These are phyloP conservation scores for Malus fusca DNA, from an alignment of 306 rosid genomes.

Conservation along the genomic window DNA sequence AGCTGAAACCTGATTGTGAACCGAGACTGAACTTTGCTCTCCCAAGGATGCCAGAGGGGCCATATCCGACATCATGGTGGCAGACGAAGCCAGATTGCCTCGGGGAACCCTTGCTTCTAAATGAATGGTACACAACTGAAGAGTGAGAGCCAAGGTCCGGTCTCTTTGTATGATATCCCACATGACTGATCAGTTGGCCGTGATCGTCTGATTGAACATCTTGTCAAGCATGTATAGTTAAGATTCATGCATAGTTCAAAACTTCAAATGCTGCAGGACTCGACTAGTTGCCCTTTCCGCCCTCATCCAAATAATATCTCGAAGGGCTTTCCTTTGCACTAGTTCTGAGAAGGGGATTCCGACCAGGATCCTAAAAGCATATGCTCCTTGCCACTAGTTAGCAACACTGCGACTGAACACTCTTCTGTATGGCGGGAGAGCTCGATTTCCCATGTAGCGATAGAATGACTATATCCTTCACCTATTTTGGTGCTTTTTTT, in stretches of 20 bases:
- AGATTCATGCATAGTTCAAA: slow-evolving; percentile 1
- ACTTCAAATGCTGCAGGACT: slow-evolving; percentile 7
- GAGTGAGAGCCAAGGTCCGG: not conserved
- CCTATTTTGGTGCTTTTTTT: slow-evolving; percentile 47
- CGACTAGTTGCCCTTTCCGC: slow-evolving; percentile 2
- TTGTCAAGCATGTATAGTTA: slow-evolving; percentile 12
- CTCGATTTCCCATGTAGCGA: slow-evolving; percentile 27
- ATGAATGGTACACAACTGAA: not conserved
- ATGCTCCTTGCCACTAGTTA: slow-evolving; percentile 4
- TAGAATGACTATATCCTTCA: slow-evolving; percentile 28
- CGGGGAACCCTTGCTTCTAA: slow-evolving; percentile 7
- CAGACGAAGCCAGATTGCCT: not conserved
- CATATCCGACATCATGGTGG: slow-evolving; percentile 1
- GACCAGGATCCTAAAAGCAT: slow-evolving; percentile 31
- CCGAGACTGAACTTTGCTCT: slow-evolving; percentile 23
- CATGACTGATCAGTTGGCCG: slow-evolving; percentile 7
- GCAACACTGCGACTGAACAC: slow-evolving; percentile 29
- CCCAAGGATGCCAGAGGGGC: slow-evolving; percentile 8
- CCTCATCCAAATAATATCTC: not conserved
- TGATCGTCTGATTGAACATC: slow-evolving; percentile 11
- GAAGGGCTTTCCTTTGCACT: slow-evolving; percentile 24
- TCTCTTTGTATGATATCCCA: slow-evolving; percentile 2
- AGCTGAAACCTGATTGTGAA: slow-evolving; percentile 28
- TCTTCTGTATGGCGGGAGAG: slow-evolving; percentile 34
- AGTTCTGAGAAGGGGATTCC: slow-evolving; percentile 19